phyloP scores from a whole-genome alignment of 495 filamentous ascomycete species.

The Trichodelitschia bisporula region DNA sequence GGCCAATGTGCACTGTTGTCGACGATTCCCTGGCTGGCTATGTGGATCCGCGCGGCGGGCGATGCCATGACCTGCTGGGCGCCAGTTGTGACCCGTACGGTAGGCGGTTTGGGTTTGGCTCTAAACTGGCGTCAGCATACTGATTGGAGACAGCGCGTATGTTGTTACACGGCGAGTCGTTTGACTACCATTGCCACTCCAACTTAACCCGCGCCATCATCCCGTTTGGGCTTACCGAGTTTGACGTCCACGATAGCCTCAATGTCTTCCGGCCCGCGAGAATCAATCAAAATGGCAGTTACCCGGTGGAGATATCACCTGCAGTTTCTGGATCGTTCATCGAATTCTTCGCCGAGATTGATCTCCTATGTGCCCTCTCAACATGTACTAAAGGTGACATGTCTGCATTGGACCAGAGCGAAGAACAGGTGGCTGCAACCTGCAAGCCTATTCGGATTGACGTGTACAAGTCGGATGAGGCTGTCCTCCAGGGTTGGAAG shows the following conservation, averaged over 20 bases:
- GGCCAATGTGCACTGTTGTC: conserved; percentile 47
- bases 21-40: conserved; percentile 19
- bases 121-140: conserved; percentile 6
- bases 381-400: conserved; percentile 38
- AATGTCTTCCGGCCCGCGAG: conserved; percentile 69
- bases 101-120: conserved; percentile 4
- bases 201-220: conserved; percentile 50
- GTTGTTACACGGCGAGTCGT: conserved; percentile 40
- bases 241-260: conserved; percentile 57
- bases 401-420: conserved; percentile 51
- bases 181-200: conserved; percentile 62
- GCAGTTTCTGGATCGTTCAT: conserved; percentile 40
- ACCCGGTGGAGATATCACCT: conserved; percentile 56
- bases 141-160: no score
- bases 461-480: conserved; percentile 33
- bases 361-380: conserved; percentile 50
- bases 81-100: conserved; percentile 54
- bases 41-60: conserved; percentile 20
- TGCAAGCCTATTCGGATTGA: conserved; percentile 51
- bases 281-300: conserved; percentile 41
- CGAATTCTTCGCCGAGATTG: conserved; percentile 55
- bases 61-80: conserved; percentile 49
- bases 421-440: no score
- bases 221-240: conserved; percentile 39
- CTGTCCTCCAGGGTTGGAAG: conserved; percentile 32